Conservation (phyloP, 2,329 filamentous ascomycete species). For the Zalaria obscura region DNA sequence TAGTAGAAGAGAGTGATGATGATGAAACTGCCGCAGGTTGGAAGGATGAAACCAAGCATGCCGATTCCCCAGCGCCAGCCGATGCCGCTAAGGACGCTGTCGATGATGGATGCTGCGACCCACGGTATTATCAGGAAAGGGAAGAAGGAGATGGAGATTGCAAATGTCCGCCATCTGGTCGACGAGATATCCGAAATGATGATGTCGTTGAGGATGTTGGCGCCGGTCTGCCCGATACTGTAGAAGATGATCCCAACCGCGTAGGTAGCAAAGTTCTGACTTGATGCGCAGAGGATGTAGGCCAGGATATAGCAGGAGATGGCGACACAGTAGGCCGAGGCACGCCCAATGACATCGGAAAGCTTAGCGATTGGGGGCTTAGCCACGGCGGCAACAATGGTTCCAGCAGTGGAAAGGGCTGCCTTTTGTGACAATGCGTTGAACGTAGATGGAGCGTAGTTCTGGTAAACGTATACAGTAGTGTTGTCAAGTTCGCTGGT, state of each 20-base stretch:
- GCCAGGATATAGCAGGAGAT: conserved; percentile 22
- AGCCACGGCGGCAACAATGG: conserved; percentile 23
- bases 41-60: conserved; percentile 30
- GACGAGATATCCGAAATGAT: conserved; percentile 28
- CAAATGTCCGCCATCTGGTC: conserved; percentile 25
- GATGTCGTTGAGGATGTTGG: conserved; percentile 26
- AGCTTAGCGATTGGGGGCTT: conserved; percentile 29
- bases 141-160: conserved; percentile 22
- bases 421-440: conserved; percentile 20
- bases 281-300: conserved; percentile 24
- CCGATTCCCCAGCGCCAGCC: conserved; percentile 32
- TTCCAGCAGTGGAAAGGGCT: conserved; percentile 21
- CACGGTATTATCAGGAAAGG: conserved; percentile 28
- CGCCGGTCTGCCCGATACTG: conserved; percentile 24
- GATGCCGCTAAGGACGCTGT: conserved; percentile 24
- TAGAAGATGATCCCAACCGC: conserved; percentile 23
- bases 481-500: conserved; percentile 24
- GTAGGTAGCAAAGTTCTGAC: conserved; percentile 21
- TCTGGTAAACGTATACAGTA: conserved; percentile 24
- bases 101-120: conserved; percentile 26
- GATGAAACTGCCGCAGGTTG: conserved; percentile 21
- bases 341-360: conserved; percentile 28
- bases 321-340: conserved; percentile 21
- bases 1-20: conserved; percentile 23
- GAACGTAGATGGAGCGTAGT: conserved; percentile 27